phyloP scores from a whole-genome alignment of 2,329 filamentous ascomycete species.

The Celoporthe dispersa region DNA sequence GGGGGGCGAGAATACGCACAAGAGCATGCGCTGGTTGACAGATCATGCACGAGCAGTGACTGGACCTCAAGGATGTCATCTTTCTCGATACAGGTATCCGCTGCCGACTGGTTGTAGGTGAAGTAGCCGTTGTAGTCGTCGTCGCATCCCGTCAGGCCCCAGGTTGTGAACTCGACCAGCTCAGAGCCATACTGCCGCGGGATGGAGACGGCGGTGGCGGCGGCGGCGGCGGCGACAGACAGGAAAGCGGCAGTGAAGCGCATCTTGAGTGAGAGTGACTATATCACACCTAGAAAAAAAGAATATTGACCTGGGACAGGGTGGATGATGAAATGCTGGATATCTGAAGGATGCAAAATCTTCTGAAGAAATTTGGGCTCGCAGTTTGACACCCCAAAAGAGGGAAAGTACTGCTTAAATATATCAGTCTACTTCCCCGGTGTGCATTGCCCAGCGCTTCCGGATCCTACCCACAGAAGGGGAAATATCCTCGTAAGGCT shows the following conservation, averaged over 20 bases:
- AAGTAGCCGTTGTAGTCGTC: constrained; percentile 14
- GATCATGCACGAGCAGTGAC: not conserved
- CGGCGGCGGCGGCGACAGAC: not conserved
- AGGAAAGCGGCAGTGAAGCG: not conserved
- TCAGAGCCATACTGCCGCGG: not conserved
- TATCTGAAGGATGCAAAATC: no score
- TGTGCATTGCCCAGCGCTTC: not conserved
- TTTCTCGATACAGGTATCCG: constrained; percentile 9
- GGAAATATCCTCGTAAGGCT: not conserved
- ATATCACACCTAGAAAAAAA: not conserved
- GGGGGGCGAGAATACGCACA: no score
- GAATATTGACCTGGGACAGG: not conserved
- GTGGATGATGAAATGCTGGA: no score
- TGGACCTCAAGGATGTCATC: constrained; percentile 13
- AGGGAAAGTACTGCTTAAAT: not conserved
- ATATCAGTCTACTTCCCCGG: not conserved
- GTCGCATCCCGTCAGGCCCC: constrained; percentile 2
- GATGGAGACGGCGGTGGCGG: not conserved
- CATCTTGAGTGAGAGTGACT: not conserved
- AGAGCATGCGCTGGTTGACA: not conserved
- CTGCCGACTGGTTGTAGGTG: not conserved
- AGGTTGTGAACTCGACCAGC: constrained; percentile 2
- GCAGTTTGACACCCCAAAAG: not conserved
- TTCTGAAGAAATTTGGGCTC: not conserved
- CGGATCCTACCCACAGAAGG: not conserved